Percentiles rank a stretch among this genome's conserved stretches.
phyloP scores from a whole-genome alignment of 208 protist species.

The Acanthamoeba triangularis region DNA sequence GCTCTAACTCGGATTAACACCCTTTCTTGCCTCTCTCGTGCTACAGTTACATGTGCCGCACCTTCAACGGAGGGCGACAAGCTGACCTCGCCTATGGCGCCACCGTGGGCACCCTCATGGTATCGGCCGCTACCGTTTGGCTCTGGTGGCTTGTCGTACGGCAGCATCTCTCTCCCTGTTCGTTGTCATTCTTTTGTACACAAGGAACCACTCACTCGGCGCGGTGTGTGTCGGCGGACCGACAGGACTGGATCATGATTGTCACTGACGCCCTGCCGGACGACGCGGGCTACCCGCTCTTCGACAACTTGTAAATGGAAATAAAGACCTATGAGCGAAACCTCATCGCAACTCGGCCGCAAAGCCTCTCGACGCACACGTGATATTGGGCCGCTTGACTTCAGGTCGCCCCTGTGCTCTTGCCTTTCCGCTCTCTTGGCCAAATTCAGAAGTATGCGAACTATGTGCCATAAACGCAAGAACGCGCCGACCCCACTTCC shows the following conservation, averaged over 20 bases:
- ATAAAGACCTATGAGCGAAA: background rate
- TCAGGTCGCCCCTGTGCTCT: background rate
- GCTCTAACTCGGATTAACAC: background rate
- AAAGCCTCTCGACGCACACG: background rate
- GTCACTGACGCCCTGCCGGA: background rate
- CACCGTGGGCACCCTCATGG: background rate
- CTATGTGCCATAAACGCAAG: too few relatives aligned
- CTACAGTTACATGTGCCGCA: conserved; percentile 31
- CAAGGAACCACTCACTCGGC: background rate
- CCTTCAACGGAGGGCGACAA: background rate
- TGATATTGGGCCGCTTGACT: background rate
- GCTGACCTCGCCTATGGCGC: background rate
- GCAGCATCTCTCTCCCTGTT: background rate
- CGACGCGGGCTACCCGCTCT: conserved; percentile 18
- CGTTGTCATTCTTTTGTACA: background rate
- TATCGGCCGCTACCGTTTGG: background rate
- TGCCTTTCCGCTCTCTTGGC: too few relatives aligned
- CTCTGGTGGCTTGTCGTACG: conserved; percentile 67
- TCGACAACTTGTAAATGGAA: conserved; percentile 21
- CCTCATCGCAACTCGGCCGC: background rate
- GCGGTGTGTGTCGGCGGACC: too few relatives aligned
- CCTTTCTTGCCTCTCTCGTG: background rate
- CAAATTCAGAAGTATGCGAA: too few relatives aligned
- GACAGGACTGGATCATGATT: conserved; percentile 66
- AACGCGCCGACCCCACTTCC: too few relatives aligned